Evolutionary conservation across 2,329 filamentous ascomycete genomes (phyloP).

Genomic region (Cladosporium sp.): DNA sequence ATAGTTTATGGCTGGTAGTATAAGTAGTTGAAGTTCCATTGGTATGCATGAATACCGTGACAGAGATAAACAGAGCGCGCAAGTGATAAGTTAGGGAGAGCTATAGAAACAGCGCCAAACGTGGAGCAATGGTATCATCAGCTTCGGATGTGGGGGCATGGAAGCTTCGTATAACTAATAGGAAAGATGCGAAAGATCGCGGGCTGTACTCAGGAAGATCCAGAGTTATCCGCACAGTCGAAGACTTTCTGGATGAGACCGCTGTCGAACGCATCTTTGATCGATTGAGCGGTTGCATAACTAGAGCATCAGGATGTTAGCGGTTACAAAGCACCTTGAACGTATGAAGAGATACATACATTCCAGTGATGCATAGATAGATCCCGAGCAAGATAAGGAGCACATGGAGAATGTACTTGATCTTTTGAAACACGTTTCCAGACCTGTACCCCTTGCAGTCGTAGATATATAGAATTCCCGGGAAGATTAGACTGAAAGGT

Average conservation of each 20-base stretch:
- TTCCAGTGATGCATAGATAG: slow-evolving; percentile 45
- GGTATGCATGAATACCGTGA: too few species aligned
- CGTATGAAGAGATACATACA: slow-evolving; percentile 17
- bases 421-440: slow-evolving; percentile 31
- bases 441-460: slow-evolving; percentile 40
- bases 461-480: slow-evolving; percentile 48
- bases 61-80: too few species aligned
- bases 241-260: background rate
- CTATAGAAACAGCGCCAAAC: too few species aligned
- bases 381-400: slow-evolving; percentile 40
- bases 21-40: too few species aligned
- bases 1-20: too few species aligned
- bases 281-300: background rate
- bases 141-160: too few species aligned
- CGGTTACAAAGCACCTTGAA: too few species aligned
- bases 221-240: background rate
- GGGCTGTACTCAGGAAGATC: background rate
- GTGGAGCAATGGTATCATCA: too few species aligned
- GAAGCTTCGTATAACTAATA: too few species aligned
- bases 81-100: too few species aligned
- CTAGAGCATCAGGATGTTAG: background rate
- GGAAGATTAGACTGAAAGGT: slow-evolving; percentile 44
- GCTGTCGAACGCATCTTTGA: background rate
- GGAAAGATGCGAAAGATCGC: too few species aligned
- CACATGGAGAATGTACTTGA: slow-evolving; percentile 36